These are phyloP conservation scores for Carex scoparia DNA, from an alignment of 176 grass and related monocot species.

Conservation along the genomic window DNA sequence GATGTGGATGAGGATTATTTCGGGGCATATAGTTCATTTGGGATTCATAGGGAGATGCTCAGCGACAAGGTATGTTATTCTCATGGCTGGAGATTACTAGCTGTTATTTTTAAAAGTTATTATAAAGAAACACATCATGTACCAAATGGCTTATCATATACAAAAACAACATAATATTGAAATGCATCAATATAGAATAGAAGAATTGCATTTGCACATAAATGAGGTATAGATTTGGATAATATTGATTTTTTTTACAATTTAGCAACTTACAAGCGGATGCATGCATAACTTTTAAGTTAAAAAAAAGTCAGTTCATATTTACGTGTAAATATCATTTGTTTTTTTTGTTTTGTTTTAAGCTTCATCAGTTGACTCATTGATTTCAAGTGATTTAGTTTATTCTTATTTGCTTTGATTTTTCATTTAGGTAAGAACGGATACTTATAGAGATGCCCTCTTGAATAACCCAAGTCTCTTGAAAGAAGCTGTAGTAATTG, in stretches of 20 bases:
- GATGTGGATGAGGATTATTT: conserved; percentile 86
- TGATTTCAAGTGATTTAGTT: not conserved
- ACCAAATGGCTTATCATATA: not conserved
- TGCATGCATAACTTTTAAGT: not conserved
- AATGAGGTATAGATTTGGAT: not conserved
- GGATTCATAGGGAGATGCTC: conserved; percentile 97
- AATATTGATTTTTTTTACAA: not conserved
- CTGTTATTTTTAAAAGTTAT: not conserved
- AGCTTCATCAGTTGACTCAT: not conserved
- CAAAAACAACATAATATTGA: not conserved
- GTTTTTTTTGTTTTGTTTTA: not conserved
- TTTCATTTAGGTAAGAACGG: conserved; percentile 71
- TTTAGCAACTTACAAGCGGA: not conserved
- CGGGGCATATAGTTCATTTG: conserved; percentile 79
- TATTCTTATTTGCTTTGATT: not conserved
- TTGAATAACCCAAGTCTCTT: conserved; percentile 67
- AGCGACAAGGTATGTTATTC: conserved; percentile 62
- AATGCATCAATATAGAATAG: not conserved
- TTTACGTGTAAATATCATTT: not conserved
- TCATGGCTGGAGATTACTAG: not conserved
- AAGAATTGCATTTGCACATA: conserved; percentile 5
- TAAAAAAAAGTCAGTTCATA: not conserved
- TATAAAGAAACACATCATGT: not conserved
- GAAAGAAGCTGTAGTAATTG: conserved; percentile 59
- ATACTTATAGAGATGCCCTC: conserved; percentile 84